A percentile compares a stretch with the other conserved stretches of the same genome.
Conservation (phyloP, 257 asterid species). For the Penstemon davidsonii region DNA sequence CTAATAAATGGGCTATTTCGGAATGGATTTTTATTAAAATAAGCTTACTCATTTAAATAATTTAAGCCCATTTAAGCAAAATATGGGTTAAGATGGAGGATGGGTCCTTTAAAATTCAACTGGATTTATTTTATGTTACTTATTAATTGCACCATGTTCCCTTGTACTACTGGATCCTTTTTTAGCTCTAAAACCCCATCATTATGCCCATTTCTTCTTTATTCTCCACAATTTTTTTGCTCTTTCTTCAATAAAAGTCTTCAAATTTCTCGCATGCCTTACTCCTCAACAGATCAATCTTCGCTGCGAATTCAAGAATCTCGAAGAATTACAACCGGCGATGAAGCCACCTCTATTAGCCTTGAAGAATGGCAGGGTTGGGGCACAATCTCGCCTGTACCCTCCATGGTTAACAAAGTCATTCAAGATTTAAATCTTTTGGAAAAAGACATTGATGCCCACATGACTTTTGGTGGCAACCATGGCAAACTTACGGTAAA, state of each 20-base stretch:
- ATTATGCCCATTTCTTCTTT: neutral
- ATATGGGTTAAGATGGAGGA: no score
- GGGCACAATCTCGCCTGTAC: slow-evolving; percentile 80
- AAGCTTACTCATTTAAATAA: no score
- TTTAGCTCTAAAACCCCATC: slow-evolving; percentile 30
- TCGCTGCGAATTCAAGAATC: slow-evolving; percentile 24
- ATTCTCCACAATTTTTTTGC: slow-evolving; percentile 25
- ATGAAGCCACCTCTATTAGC: slow-evolving; percentile 45
- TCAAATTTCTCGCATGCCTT: slow-evolving; percentile 30
- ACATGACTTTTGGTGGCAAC: slow-evolving; percentile 76
- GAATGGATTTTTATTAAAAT: no score
- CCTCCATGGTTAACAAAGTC: slow-evolving; percentile 73
- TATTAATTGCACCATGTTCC: slow-evolving; percentile 3
- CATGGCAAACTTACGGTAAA: slow-evolving; percentile 74
- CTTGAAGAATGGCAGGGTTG: slow-evolving; percentile 91
- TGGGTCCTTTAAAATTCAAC: no score
- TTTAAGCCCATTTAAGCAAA: no score
- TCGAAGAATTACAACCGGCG: slow-evolving; percentile 16
- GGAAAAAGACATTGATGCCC: slow-evolving; percentile 51
- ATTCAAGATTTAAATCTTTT: slow-evolving; percentile 74
- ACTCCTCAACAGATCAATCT: slow-evolving; percentile 27
- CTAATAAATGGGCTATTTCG: no score
- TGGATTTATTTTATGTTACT: no score
- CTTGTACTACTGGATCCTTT: slow-evolving; percentile 17
- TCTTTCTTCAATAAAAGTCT: slow-evolving; percentile 23